A percentile compares a stretch with the other conserved stretches of the same genome.
phyloP scores from a whole-genome alignment of 257 asterid genomes.

The Petunia axillaris region DNA sequence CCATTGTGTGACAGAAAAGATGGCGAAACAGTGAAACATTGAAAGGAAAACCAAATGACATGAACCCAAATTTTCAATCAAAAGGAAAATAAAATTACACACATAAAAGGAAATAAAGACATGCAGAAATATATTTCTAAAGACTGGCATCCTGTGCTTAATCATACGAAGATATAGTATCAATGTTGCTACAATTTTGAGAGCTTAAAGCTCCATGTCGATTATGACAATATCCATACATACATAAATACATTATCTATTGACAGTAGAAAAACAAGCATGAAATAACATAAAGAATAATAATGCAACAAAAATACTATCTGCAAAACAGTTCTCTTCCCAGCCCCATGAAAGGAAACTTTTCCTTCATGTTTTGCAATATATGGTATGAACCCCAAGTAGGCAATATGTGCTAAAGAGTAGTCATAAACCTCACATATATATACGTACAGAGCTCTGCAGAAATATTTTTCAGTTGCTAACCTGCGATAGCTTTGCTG shows the following conservation, averaged over 20 bases:
- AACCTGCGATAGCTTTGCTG: conserved; percentile 56
- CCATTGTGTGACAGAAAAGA: conserved; percentile 24
- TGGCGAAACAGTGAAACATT: conserved; percentile 18
- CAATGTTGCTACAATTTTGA: conserved; percentile 56
- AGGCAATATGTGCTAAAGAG: neutral
- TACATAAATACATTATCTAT: conserved; percentile 44
- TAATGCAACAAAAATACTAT: conserved; percentile 2
- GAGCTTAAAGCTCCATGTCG: conserved; percentile 58
- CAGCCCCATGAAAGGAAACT: neutral
- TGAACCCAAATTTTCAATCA: neutral
- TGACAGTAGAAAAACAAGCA: neutral
- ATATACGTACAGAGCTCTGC: neutral
- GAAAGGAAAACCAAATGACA: conserved; percentile 1
- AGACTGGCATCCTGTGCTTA: conserved; percentile 34
- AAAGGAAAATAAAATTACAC: neutral
- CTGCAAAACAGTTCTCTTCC: neutral
- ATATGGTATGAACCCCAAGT: neutral
- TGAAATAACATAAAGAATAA: neutral
- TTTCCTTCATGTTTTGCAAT: neutral
- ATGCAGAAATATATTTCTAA: conserved; percentile 28
- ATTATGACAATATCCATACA: conserved; percentile 59
- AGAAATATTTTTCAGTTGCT: conserved; percentile 14
- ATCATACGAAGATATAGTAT: conserved; percentile 62
- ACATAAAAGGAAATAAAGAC: neutral
- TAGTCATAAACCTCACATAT: neutral